Conservation (phyloP, 148 eudicot species). For the Mesembryanthemum crystallinum region DNA sequence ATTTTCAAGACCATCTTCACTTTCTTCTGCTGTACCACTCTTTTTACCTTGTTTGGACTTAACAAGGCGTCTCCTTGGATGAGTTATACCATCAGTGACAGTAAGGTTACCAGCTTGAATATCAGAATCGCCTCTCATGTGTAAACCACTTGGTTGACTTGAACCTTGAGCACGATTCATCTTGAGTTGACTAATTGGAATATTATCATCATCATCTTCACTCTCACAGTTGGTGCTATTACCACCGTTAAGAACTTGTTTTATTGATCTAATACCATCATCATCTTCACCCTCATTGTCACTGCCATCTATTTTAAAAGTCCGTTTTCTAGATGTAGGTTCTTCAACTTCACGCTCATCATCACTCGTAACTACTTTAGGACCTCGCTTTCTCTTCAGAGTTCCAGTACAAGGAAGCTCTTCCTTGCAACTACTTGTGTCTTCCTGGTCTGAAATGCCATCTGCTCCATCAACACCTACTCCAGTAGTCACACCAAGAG, state of each 20-base stretch:
- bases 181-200: constrained; percentile 50
- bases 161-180: constrained; percentile 19
- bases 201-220: constrained; percentile 54
- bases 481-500: background rate
- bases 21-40: constrained; percentile 19
- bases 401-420: constrained; percentile 17
- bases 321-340: constrained; percentile 18
- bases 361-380: constrained; percentile 52
- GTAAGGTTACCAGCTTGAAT: background rate
- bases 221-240: background rate
- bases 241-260: background rate
- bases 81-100: constrained; percentile 11
- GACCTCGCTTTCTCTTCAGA: constrained; percentile 48
- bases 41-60: constrained; percentile 32
- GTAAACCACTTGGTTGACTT: constrained; percentile 17
- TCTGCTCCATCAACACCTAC: background rate
- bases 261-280: constrained; percentile 9
- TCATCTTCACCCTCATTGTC: constrained; percentile 25
- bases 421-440: constrained; percentile 13
- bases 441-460: constrained; percentile 12
- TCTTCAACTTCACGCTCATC: constrained; percentile 23
- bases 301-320: constrained; percentile 14
- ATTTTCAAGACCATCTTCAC: constrained; percentile 2
- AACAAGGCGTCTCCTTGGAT: constrained; percentile 42
- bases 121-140: constrained; percentile 18